Base-by-base conservation (phyloP, 345 rosid species). In the Cardiospermum halicacabum region DNA sequence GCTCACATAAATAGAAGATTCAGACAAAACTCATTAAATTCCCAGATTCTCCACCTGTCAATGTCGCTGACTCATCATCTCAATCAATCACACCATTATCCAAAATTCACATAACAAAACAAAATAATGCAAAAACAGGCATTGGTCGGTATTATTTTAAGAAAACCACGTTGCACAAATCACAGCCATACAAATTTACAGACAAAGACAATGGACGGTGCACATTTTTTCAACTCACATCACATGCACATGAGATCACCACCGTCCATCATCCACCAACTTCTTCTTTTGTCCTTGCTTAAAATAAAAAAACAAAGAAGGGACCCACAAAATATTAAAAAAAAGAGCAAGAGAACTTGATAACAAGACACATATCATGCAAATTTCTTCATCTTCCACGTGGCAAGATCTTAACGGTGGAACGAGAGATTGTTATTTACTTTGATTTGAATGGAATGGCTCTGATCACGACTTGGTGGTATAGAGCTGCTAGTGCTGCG, bases 401-500 rank as follows among this genome's bases (percentile, higher is more conserved):
- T 7, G 51, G 5, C 7, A 24, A 0, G n/a, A 51, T 50, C 49
- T 15, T 5, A 32, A 51, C 19, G 24, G 25, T 31, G n/a, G n/a
- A n/a, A n/a, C 8, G 34, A 57, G 13, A 40, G n/a, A n/a, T n/a
- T n/a, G n/a, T n/a, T n/a, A n/a, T n/a, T 74, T 62, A 80, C 65
- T 64, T 74, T 57, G 74, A 72, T 59, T 84, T 87, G 79, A 87
- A 87, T 27, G 92, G 92, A 53, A 87, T 87, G 57, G 92, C 92
- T 70, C 92, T 82, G 77, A 87, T 87, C 74, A 87, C 88, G 42
- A 87, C 80, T 16, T 65, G 75, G 72, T 87, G 92, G 77, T 87
- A 87, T 2, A 87, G 67, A 47, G 92, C 92, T n/a, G 92, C 92
- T 18, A 87, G 84, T 27, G 81, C 86, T 28, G 92, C 92, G 16